Percentiles rank a stretch among this genome's conserved stretches.
Conservation (phyloP, 306 rosid species). For the Abrus pulchellus region DNA sequence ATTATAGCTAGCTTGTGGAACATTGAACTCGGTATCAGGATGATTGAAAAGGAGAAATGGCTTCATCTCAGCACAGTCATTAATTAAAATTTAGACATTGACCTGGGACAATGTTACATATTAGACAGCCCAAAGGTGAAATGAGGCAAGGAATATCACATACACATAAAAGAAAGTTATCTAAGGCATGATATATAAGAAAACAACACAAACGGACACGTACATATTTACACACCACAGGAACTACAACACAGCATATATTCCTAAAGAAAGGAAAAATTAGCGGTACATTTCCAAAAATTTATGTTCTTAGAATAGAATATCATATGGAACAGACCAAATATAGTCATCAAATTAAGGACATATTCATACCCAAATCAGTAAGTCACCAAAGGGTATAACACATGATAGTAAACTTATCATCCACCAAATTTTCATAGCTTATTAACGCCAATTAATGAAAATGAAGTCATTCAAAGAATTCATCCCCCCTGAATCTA, state of each 20-base stretch:
- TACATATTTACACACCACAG: neutral
- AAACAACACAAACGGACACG: neutral
- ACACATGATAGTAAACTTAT: neutral
- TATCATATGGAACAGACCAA: neutral
- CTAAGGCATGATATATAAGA: neutral
- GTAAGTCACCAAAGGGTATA: neutral
- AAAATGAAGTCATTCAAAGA: constrained; percentile 6
- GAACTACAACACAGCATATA: neutral
- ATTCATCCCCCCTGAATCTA: neutral
- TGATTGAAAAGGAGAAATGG: constrained; percentile 55
- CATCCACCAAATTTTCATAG: neutral
- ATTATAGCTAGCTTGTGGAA: constrained; percentile 57
- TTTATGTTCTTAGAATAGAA: neutral
- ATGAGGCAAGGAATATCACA: constrained; percentile 9
- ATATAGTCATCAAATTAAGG: neutral
- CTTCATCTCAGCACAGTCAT: constrained; percentile 63
- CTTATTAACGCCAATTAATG: neutral
- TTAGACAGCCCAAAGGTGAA: constrained; percentile 16
- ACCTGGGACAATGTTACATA: constrained; percentile 54
- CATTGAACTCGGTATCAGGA: constrained; percentile 52
- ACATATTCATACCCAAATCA: neutral
- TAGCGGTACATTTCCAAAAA: neutral
- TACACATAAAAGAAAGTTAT: constrained; percentile 1
- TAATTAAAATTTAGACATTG: constrained; percentile 53
- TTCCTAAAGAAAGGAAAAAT: neutral